Evolutionary conservation across 2,329 filamentous ascomycete species (phyloP).

Genomic region (Colletotrichum tabaci): DNA sequence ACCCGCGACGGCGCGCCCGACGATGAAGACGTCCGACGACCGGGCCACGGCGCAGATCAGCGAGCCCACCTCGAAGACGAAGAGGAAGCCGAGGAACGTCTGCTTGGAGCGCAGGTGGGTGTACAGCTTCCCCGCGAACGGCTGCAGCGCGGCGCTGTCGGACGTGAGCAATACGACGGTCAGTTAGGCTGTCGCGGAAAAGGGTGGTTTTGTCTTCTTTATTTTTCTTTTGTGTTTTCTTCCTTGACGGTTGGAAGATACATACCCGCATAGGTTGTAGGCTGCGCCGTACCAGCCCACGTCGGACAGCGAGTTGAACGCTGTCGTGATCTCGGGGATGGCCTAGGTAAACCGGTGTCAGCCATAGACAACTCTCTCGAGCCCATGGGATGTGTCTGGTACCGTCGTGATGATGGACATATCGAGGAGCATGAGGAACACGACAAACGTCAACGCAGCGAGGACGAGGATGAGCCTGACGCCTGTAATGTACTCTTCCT

Average conservation of each 20-base stretch:
- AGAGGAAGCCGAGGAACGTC: slow-evolving; percentile 49
- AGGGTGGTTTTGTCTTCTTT: too few species aligned
- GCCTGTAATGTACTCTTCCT: slow-evolving; percentile 49
- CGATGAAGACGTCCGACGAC: slow-evolving; percentile 63
- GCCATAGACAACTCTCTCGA: not conserved
- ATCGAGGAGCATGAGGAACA: slow-evolving; percentile 66
- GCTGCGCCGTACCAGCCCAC: slow-evolving; percentile 71
- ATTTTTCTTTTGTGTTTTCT: too few species aligned
- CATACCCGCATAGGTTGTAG: slow-evolving; percentile 62
- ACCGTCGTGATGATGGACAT: slow-evolving; percentile 68
- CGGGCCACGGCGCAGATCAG: slow-evolving; percentile 63
- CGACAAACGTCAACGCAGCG: slow-evolving; percentile 56
- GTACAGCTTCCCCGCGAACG: slow-evolving; percentile 67
- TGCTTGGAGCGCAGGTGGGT: slow-evolving; percentile 53
- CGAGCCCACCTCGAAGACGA: slow-evolving; percentile 57
- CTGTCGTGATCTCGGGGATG: slow-evolving; percentile 64
- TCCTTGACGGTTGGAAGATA: too few species aligned
- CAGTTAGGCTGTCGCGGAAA: not conserved
- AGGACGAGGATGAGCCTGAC: slow-evolving; percentile 54
- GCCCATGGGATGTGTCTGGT: slow-evolving; percentile 24
- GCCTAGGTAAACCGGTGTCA: slow-evolving; percentile 50
- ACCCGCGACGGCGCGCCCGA: slow-evolving; percentile 65
- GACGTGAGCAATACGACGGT: not conserved
- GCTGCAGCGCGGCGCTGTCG: slow-evolving; percentile 63
- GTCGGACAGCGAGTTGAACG: slow-evolving; percentile 65